Base-by-base conservation (phyloP, 352 stramenopile genomes). In the Peronospora destructor region DNA sequence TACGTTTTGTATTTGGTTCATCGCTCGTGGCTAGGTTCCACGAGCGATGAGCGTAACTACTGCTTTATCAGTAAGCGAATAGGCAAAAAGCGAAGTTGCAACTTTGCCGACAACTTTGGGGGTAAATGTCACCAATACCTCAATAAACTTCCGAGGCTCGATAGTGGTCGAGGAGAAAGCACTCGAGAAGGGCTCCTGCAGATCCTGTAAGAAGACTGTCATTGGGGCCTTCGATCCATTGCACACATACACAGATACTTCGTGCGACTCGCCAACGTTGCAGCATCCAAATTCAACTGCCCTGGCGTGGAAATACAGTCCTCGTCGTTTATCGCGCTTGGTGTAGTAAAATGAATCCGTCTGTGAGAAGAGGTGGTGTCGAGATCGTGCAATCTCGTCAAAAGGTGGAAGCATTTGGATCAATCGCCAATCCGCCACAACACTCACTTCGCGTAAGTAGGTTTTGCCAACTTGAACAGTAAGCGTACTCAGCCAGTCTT, bases 321-420 rank as follows among this genome's bases (percentile, higher is more conserved):
- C 81, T 26, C 66, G 64, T 16, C 80, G 82, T 37, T 84, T 85
- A 21, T 71, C 63, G 35, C 74, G 83, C 47, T 90, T 91, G 2
- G 79, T 90, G 59, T 89, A 91, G 58, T 91, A 91, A 58, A 89
- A 91, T 7, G 80, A 84, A 56, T 91, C 77, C 0, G 77, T 86
- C 25, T 91, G 80, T 12, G 70, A 73, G 21, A 71, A 87, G 17
- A 91, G 61, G 4, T 74, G 62, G 30, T 91, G 80, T 1, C 72
- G 67, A 36, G 59, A 70, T 37, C 80, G 76, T 14, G 73, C 77
- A 25, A 81, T 71, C 23, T 84, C 64, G 25, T 85, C 70, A 33
- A 87, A 87, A 1, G 49, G 53, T 2, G 80, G 77, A 28, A 91
- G 49, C 19, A 45, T 44, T 19, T 50, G 43, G 12, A 87, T 53